phyloP scores from a whole-genome alignment of 257 asterid species.

The Verbena officinalis region DNA sequence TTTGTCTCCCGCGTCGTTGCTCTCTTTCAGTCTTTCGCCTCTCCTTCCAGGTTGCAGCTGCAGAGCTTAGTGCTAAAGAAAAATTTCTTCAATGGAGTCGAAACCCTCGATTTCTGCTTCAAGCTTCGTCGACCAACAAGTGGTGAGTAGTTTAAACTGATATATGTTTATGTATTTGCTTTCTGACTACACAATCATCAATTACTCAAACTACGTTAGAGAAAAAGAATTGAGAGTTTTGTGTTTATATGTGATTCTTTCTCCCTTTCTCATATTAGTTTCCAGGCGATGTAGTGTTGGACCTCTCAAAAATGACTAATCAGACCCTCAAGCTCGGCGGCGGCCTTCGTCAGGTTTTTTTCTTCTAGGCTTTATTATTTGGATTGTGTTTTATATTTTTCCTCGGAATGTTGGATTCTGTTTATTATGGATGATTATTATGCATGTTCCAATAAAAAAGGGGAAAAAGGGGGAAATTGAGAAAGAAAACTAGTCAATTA shows the following conservation, averaged over 20 bases:
- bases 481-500: not conserved
- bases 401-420: not conserved
- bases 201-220: not conserved
- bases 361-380: constrained; percentile 32
- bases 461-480: not conserved
- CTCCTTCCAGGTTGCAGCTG: no score
- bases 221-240: not conserved
- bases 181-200: not conserved
- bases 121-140: constrained; percentile 56
- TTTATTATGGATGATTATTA: not conserved
- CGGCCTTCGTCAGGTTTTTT: constrained; percentile 87
- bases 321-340: constrained; percentile 89
- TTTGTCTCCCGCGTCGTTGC: constrained; percentile 16
- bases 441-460: no score
- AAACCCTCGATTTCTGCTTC: constrained; percentile 38
- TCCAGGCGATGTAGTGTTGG: constrained; percentile 92
- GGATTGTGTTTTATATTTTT: constrained; percentile 1
- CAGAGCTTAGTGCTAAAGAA: not conserved
- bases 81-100: constrained; percentile 42
- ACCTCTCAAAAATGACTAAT: constrained; percentile 68
- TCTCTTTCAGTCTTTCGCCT: not conserved
- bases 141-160: constrained; percentile 35
- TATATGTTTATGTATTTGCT: not conserved
- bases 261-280: constrained; percentile 38
- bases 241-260: not conserved